Conservation (phyloP, 306 rosid genomes). For the Castanopsis chinensis region DNA sequence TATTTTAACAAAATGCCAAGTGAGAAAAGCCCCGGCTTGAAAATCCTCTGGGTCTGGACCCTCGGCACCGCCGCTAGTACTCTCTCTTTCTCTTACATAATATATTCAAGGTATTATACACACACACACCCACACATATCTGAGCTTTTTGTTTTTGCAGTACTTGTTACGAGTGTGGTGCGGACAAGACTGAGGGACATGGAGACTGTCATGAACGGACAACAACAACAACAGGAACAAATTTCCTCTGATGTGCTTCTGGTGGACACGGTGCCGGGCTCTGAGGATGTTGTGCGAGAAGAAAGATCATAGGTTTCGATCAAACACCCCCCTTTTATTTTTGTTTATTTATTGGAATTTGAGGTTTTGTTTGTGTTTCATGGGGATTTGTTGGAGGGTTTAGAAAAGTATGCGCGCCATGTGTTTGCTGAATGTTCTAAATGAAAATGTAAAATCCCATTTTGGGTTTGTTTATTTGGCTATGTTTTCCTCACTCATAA, state of each 20-base stretch:
- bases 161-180: slow-evolving; percentile 56
- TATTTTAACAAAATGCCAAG: slow-evolving; percentile 35
- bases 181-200: slow-evolving; percentile 56
- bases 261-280: slow-evolving; percentile 14
- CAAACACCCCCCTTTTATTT: neutral
- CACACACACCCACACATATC: neutral
- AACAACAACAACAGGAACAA: slow-evolving; percentile 30
- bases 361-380: neutral
- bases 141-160: slow-evolving; percentile 24
- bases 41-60: slow-evolving; percentile 89
- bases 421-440: slow-evolving; percentile 51
- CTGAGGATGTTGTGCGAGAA: slow-evolving; percentile 27
- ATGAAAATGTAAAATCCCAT: neutral
- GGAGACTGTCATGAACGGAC: slow-evolving; percentile 36
- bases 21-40: slow-evolving; percentile 76
- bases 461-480: neutral
- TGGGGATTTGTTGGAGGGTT: neutral
- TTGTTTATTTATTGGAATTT: neutral
- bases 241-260: slow-evolving; percentile 26
- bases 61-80: slow-evolving; percentile 83
- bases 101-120: neutral
- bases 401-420: slow-evolving; percentile 7
- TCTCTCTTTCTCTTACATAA: neutral
- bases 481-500: too few relatives aligned
- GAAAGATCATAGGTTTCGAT: slow-evolving; percentile 27